Base-by-base conservation (phyloP, 257 asterid species). In the Solanum neorickii region DNA sequence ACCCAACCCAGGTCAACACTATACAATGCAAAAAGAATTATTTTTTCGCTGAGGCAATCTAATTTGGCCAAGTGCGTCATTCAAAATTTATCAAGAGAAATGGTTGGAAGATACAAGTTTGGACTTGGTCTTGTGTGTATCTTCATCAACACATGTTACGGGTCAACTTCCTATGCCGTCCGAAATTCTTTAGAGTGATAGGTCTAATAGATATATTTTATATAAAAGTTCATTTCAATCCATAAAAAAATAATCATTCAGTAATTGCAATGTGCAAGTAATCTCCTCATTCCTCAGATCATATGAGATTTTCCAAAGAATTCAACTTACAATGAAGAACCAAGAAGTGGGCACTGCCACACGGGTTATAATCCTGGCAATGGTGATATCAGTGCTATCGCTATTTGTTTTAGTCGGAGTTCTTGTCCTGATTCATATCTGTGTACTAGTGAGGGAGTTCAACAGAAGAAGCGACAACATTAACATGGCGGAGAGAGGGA, bases 401-500 rank as follows among this genome's bases (percentile, higher is more conserved):
- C 91, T 95, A 15, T 91, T 91, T 74, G 46, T 92, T 3, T 96
- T 94, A 5, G 90, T 95, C 42, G 93, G 92, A 3, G 49, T 92
- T 70, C 80, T 93, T 0, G 86, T 95, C 27, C 62, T 94, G 37
- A 90, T 95, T 90, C 98, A 94, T 60, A 89, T 91, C 12, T 95
- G 97, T 84, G 69, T 95, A 1, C 95, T 94, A 15, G 92, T 96
- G 87, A 90, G 95, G 89, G 87, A 92, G 5, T 83, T 93, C 29
- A 72, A 94, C 23, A 83, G 87, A 60, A 92, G 91, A 69, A 25
- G 39, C 7, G 60, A 62, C 35, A 78, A 86, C 12, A 42, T 23
- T 44, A 39, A 59, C 46, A 77, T 42, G 88, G 92, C 21, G 16
- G 94, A 93, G 87, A 92, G 92, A 62, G 94, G 92, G 46, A 93